Base-by-base conservation (phyloP, 768 basidiomycete genomes). In the Scleroderma bovista region DNA sequence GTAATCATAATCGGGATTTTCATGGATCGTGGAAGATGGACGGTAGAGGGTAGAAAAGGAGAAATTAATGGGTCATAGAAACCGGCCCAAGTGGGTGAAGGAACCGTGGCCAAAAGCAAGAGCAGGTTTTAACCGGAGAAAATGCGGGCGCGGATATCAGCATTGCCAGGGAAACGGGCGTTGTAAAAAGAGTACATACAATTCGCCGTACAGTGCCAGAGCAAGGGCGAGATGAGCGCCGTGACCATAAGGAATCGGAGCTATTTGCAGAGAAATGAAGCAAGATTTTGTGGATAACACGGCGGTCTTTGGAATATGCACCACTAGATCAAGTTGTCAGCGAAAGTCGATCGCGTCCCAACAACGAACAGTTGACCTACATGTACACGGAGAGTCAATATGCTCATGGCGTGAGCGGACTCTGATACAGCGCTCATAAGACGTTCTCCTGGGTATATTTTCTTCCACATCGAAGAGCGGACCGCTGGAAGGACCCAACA, bases 281-380 rank as follows among this genome's bases (percentile, higher is more conserved):
- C 79, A 83, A 1, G 78, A 77, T 55, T 72, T 74, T 40, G 74
- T 76, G 29, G 86, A 88, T 17, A 89, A 70, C 17, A 88, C 75
- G 40, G 77, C 72, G 48, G 69, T 53, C 65, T 81, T 85, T 32
- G 84, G 81, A 58, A 88, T 86, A 32, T 71, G 72, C 8, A 80
- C 83, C 44, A 88, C 86, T 88, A 48, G 12, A 37, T 31, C 44
- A 44, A 46, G 55, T 12, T 6, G n/a, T 57, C 10, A 55, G 47
- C n/a, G n/a, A n/a, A n/a, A n/a, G n/a, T n/a, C n/a, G 26, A 29
- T 5, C 26, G 26, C 26, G 9, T 29, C 26, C 26, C 26, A 5
- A 29, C 4, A 4, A 29, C 4, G 9, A 29, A 29, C 24, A 26
- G 47, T 43, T 12, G 12, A 67, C 66, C 61, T 57, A 68, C 66